Conservation (phyloP, 257 asterid genomes). For the Buddleja alternifolia region DNA sequence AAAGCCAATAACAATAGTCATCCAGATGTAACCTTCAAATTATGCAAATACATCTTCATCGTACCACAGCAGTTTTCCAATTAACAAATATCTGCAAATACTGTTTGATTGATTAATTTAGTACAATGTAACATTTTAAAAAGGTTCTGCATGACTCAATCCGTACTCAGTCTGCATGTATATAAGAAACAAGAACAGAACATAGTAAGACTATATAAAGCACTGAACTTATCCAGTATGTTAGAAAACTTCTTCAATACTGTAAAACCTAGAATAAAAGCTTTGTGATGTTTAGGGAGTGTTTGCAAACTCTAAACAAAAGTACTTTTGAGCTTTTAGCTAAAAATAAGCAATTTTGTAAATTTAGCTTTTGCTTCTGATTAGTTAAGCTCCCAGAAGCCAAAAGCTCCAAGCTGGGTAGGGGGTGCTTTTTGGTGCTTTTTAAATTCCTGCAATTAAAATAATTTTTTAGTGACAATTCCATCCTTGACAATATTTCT, state of each 20-base stretch:
- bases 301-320: no score
- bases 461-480: no score
- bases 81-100: not conserved
- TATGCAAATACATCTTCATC: not conserved
- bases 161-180: not conserved
- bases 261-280: not conserved
- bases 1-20: not conserved
- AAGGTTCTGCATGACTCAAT: not conserved
- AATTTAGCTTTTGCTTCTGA: no score
- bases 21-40: not conserved
- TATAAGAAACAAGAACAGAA: not conserved
- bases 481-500: no score
- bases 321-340: no score
- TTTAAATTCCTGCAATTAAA: no score
- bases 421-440: no score
- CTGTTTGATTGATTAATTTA: not conserved
- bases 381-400: no score
- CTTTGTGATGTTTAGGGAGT: not conserved
- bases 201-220: not conserved
- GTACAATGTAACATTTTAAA: not conserved
- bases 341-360: no score
- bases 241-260: constrained; percentile 4
- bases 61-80: not conserved
- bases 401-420: no score
- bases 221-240: not conserved